Conservation (phyloP, 176 grass and related monocot genomes). For the Carex scoparia region DNA sequence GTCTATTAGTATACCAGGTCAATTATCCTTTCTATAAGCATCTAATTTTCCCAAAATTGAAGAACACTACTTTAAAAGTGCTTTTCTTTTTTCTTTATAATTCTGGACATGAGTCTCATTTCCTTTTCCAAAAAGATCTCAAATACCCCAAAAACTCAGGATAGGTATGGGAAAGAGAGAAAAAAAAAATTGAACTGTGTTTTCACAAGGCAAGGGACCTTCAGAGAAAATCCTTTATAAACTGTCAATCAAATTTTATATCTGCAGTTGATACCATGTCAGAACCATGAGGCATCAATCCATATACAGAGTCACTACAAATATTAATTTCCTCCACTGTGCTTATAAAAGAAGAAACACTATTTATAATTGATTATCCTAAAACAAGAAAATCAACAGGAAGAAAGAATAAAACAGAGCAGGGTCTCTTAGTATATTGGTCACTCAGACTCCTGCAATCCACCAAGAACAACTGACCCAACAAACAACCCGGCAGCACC, state of each 20-base stretch:
- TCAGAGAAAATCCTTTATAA: background rate
- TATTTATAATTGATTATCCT: background rate
- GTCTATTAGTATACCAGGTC: background rate
- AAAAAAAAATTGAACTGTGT: background rate
- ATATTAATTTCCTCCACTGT: background rate
- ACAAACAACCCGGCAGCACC: constrained; percentile 65
- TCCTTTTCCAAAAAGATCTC: background rate
- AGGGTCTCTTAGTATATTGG: no score
- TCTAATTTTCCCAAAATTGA: background rate
- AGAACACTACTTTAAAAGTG: background rate
- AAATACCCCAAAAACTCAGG: background rate
- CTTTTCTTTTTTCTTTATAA: no score
- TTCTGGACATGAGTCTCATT: background rate
- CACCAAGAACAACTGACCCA: constrained; percentile 67
- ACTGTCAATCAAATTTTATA: background rate
- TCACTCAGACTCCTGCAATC: constrained; percentile 73
- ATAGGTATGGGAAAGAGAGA: background rate
- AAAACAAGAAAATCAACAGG: background rate
- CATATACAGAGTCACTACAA: background rate
- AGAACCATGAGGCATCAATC: background rate
- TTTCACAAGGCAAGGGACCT: background rate
- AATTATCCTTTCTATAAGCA: background rate
- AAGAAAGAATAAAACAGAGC: background rate
- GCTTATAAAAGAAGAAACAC: background rate
- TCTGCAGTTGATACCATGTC: background rate